These are phyloP conservation scores for Sphagnum tenellum DNA, from an alignment of 225 moss, liverwort and hornwort species.

Conservation along the genomic window DNA sequence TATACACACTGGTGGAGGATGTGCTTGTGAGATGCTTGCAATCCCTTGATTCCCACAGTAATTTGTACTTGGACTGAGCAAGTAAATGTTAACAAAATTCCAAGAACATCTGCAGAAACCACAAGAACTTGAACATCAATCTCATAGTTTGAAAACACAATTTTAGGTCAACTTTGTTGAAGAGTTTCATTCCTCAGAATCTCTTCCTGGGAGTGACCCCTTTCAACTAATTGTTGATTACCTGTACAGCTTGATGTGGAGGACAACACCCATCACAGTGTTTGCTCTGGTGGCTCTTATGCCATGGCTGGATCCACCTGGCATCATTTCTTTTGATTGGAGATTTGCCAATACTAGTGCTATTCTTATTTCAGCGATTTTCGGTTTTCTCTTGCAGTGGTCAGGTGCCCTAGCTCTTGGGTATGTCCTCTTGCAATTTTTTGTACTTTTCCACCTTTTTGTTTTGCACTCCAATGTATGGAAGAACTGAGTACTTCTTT, in stretches of 20 bases:
- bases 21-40: too few relatives aligned
- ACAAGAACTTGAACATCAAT: too few relatives aligned
- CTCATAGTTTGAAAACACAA: too few relatives aligned
- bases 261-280: slow-evolving; percentile 9
- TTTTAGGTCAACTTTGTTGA: too few relatives aligned
- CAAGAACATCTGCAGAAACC: too few relatives aligned
- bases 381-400: slow-evolving; percentile 11
- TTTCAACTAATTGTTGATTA: too few relatives aligned
- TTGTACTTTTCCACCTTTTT: background rate
- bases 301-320: slow-evolving; percentile 9
- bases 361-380: slow-evolving; percentile 3
- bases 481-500: background rate
- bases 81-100: too few relatives aligned
- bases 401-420: slow-evolving; percentile 10
- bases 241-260: slow-evolving; percentile 7
- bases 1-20: too few relatives aligned
- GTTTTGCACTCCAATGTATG: background rate
- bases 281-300: slow-evolving; percentile 3
- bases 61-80: too few relatives aligned
- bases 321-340: slow-evolving; percentile 4
- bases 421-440: background rate
- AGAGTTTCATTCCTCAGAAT: too few relatives aligned
- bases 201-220: too few relatives aligned
- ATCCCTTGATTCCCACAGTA: too few relatives aligned
- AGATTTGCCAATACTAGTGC: slow-evolving; percentile 4